phyloP scores from a whole-genome alignment of 768 basidiomycete genomes.

The Artomyces pyxidatus region DNA sequence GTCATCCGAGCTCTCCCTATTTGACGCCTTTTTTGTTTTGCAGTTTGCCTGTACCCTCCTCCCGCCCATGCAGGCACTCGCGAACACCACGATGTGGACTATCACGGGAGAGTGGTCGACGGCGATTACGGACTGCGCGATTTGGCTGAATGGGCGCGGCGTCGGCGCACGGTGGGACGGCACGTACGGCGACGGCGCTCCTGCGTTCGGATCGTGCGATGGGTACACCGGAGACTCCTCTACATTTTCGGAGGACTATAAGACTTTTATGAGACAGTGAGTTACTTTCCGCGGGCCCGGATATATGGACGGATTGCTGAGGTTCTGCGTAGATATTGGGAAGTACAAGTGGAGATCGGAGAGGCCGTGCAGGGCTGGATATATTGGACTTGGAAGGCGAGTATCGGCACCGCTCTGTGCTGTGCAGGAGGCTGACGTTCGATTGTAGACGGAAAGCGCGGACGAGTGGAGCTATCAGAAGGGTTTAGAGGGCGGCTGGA shows the following conservation, averaged over 20 bases:
- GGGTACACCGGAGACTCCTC: slow-evolving; percentile 53
- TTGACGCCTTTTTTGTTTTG: slow-evolving; percentile 13
- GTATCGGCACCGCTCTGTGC: slow-evolving; percentile 9
- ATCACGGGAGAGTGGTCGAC: slow-evolving; percentile 77
- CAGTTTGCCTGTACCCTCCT: slow-evolving; percentile 47
- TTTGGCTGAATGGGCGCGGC: slow-evolving; percentile 73
- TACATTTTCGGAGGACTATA: slow-evolving; percentile 56
- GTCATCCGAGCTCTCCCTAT: background rate
- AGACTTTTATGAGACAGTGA: slow-evolving; percentile 51
- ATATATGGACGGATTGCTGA: background rate
- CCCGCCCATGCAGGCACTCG: slow-evolving; percentile 36
- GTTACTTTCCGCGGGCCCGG: slow-evolving; percentile 20
- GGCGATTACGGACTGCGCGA: slow-evolving; percentile 66
- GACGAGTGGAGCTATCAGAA: slow-evolving; percentile 75
- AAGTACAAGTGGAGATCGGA: slow-evolving; percentile 68
- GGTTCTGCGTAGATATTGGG: slow-evolving; percentile 52
- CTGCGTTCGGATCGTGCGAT: slow-evolving; percentile 51
- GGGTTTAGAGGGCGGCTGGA: slow-evolving; percentile 71
- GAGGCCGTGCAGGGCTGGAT: slow-evolving; percentile 69
- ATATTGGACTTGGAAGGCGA: slow-evolving; percentile 74
- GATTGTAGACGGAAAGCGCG: slow-evolving; percentile 47
- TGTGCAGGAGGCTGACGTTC: background rate
- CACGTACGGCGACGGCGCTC: slow-evolving; percentile 35
- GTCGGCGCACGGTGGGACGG: slow-evolving; percentile 66
- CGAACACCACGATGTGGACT: slow-evolving; percentile 57